A percentile compares a stretch with the other conserved stretches of the same genome.
Evolutionary conservation across 257 asterid species (phyloP).

Genomic region (Solanum piurae): DNA sequence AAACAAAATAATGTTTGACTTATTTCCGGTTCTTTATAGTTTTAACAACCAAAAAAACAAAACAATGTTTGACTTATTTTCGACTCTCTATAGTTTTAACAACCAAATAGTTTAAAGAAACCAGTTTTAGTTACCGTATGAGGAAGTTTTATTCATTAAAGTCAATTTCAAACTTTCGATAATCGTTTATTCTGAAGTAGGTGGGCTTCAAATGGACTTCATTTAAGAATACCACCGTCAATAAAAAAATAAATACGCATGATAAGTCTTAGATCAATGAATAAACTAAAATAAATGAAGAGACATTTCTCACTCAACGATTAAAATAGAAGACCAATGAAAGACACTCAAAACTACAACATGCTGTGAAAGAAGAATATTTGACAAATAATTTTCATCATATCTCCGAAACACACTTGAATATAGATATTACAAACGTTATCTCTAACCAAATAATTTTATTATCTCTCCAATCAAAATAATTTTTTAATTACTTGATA

Average conservation of each 20-base stretch:
- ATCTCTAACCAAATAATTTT: background rate
- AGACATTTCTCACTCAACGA: background rate
- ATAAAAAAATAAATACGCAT: background rate
- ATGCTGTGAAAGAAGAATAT: background rate
- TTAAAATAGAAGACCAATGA: too few species aligned
- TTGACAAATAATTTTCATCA: too few species aligned
- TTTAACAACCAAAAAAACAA: too few species aligned
- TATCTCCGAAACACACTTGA: rapidly evolving
- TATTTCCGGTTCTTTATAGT: too few species aligned
- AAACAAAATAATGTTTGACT: too few species aligned
- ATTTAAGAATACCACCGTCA: background rate
- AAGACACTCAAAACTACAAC: background rate
- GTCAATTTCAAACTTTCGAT: background rate
- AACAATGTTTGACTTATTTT: too few species aligned
- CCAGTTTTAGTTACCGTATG: background rate
- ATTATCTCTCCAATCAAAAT: background rate
- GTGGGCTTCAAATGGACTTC: background rate
- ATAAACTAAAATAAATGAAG: background rate
- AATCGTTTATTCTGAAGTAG: background rate
- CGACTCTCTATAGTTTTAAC: too few species aligned
- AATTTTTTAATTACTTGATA: background rate
- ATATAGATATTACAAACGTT: too few species aligned
- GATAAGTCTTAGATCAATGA: background rate
- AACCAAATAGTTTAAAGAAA: too few species aligned
- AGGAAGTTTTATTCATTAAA: background rate